These are phyloP conservation scores for Gloeopeniophorella convolvens DNA, from an alignment of 768 basidiomycete genomes.

Conservation along the genomic window DNA sequence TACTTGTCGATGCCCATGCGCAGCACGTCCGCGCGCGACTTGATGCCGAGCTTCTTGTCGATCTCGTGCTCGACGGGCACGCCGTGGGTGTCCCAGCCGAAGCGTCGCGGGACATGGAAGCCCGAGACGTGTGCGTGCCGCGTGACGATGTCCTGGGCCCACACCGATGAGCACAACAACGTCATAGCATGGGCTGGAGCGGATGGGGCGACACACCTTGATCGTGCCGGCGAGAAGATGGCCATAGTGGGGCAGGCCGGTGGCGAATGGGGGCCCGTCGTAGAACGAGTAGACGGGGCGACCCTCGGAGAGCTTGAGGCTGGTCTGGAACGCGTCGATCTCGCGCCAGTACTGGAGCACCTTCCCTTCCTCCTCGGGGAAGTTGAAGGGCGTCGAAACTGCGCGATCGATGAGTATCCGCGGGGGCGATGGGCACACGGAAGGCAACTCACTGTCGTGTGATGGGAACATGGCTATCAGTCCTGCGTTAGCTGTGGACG, in stretches of 20 bases:
- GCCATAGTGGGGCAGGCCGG: slow-evolving; percentile 94
- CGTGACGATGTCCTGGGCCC: slow-evolving; percentile 94
- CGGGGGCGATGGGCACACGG: slow-evolving; percentile 1
- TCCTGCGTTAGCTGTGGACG: too few species aligned
- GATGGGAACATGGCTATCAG: slow-evolving; percentile 46
- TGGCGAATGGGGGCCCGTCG: slow-evolving; percentile 96
- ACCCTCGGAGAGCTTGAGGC: slow-evolving; percentile 86
- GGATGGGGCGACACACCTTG: slow-evolving; percentile 53
- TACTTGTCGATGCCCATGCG: slow-evolving; percentile 95
- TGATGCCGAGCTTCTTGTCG: slow-evolving; percentile 93
- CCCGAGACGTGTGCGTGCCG: slow-evolving; percentile 92
- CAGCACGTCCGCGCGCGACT: slow-evolving; percentile 88
- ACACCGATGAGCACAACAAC: slow-evolving; percentile 3
- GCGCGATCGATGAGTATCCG: slow-evolving; percentile 4
- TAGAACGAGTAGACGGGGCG: slow-evolving; percentile 91
- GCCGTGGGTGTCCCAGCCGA: slow-evolving; percentile 99
- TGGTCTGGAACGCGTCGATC: slow-evolving; percentile 96
- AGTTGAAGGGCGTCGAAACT: slow-evolving; percentile 78
- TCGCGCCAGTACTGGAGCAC: slow-evolving; percentile 89
- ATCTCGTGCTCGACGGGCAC: slow-evolving; percentile 99
- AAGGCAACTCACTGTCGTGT: slow-evolving; percentile 57
- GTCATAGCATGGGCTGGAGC: too few species aligned
- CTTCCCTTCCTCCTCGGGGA: slow-evolving; percentile 84
- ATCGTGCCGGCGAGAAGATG: slow-evolving; percentile 90
- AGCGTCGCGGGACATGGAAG: slow-evolving; percentile 85